These are phyloP conservation scores for Verbascum thapsus DNA, from an alignment of 257 asterid genomes.

Conservation along the genomic window DNA sequence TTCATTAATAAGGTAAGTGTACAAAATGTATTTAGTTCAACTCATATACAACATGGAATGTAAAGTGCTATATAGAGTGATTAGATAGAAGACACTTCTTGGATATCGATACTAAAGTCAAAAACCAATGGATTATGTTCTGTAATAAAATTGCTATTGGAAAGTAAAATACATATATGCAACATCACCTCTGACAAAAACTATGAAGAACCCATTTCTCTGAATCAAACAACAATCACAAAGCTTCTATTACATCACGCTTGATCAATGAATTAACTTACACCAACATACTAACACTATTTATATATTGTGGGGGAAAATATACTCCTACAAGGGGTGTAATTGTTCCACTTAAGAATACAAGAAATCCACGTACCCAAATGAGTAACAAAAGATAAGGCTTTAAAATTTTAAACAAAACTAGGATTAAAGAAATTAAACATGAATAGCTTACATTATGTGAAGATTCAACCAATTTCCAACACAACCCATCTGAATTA, in stretches of 20 bases:
- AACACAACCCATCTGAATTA: conserved; percentile 58
- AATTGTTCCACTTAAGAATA: conserved; percentile 12
- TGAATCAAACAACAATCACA: conserved; percentile 25
- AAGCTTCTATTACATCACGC: conserved; percentile 24
- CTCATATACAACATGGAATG: too few species aligned
- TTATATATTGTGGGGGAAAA: background rate
- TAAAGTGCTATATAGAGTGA: conserved; percentile 4
- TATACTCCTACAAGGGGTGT: background rate
- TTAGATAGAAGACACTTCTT: background rate
- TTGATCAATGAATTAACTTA: conserved; percentile 2
- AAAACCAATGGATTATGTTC: conserved; percentile 9
- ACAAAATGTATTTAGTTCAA: conserved; percentile 4
- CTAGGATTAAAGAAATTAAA: background rate
- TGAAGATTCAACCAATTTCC: conserved; percentile 58
- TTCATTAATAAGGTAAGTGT: conserved; percentile 13
- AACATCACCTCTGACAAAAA: conserved; percentile 19
- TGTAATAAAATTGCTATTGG: background rate
- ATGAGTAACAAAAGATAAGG: background rate
- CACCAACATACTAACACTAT: conserved; percentile 6
- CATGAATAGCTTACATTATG: conserved; percentile 46
- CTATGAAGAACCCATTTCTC: background rate
- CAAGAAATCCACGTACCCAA: conserved; percentile 14
- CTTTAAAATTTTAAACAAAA: background rate
- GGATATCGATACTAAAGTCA: background rate
- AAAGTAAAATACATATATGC: background rate